These are phyloP conservation scores for Sporothrix schenckii DNA, from an alignment of 2,329 filamentous ascomycete species.

Conservation along the genomic window DNA sequence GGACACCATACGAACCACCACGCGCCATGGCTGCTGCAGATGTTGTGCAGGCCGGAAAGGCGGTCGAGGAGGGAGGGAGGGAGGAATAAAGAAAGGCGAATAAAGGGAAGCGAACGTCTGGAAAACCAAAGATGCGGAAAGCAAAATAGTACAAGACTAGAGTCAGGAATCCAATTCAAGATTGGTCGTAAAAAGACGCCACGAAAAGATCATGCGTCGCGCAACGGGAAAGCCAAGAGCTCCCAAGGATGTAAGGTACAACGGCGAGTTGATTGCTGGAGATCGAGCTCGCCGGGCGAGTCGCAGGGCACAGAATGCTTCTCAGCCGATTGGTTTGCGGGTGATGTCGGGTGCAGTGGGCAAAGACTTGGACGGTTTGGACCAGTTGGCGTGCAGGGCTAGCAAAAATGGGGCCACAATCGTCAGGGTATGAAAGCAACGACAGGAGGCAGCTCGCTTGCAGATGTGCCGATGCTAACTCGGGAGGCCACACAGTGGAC, in stretches of 20 bases:
- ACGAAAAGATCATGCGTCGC: background rate
- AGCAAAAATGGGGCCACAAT: background rate
- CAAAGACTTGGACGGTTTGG: background rate
- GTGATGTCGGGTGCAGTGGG: slow-evolving; percentile 33
- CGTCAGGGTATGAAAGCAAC: slow-evolving; percentile 7
- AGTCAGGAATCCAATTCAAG: background rate
- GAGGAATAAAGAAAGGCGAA: background rate
- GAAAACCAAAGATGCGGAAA: background rate
- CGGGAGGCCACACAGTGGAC: background rate
- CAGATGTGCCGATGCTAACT: slow-evolving; percentile 24
- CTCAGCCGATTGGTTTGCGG: slow-evolving; percentile 31
- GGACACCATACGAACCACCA: slow-evolving; percentile 66
- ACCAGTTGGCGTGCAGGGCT: slow-evolving; percentile 3
- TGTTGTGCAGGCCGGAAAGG: slow-evolving; percentile 22
- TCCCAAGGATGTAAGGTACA: background rate
- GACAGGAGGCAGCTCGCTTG: slow-evolving; percentile 6
- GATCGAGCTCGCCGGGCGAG: background rate
- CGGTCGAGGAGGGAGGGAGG: background rate
- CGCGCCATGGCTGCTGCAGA: slow-evolving; percentile 48
- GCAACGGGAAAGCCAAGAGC: background rate
- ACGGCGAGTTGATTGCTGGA: background rate
- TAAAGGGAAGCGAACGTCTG: background rate
- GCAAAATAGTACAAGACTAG: background rate
- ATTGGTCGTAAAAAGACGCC: background rate
- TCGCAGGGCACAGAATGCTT: slow-evolving; percentile 1